Evolutionary conservation across 768 basidiomycete genomes (phyloP).

Genomic region (Tylopilus felleus): DNA sequence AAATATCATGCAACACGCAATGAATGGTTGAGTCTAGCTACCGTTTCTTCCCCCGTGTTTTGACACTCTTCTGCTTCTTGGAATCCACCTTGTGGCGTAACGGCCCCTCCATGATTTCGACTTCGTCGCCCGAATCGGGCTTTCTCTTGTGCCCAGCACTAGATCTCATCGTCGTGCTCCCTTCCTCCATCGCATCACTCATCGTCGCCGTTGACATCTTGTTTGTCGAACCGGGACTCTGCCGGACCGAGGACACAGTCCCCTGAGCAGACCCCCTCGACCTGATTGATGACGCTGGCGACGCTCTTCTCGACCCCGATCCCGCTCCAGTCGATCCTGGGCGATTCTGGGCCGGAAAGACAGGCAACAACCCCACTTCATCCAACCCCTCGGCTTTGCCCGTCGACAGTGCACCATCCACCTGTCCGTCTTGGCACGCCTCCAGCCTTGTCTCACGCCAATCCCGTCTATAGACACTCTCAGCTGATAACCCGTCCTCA

Average conservation of each 20-base stretch:
- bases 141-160: conserved; percentile 46
- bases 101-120: conserved; percentile 51
- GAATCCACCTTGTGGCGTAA: conserved; percentile 35
- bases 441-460: conserved; percentile 69
- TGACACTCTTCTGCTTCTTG: conserved; percentile 33
- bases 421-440: conserved; percentile 13
- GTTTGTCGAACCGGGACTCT: conserved; percentile 46
- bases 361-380: conserved; percentile 26
- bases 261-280: conserved; percentile 34
- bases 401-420: conserved; percentile 2
- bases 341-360: conserved; percentile 19
- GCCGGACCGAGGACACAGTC: conserved; percentile 32
- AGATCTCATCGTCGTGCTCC: conserved; percentile 17
- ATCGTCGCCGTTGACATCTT: conserved; percentile 43
- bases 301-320: conserved; percentile 37
- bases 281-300: conserved; percentile 51
- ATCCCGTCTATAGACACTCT: conserved; percentile 68
- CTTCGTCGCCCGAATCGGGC: conserved; percentile 51
- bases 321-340: conserved; percentile 10
- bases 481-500: conserved; percentile 59
- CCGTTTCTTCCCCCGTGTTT: conserved; percentile 43
- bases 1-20: too few relatives aligned
- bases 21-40: neutral
- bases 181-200: conserved; percentile 45
- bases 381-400: conserved; percentile 29